Evolutionary conservation across 441 rosid species (phyloP).

Genomic region (Corymbia citriodora): DNA sequence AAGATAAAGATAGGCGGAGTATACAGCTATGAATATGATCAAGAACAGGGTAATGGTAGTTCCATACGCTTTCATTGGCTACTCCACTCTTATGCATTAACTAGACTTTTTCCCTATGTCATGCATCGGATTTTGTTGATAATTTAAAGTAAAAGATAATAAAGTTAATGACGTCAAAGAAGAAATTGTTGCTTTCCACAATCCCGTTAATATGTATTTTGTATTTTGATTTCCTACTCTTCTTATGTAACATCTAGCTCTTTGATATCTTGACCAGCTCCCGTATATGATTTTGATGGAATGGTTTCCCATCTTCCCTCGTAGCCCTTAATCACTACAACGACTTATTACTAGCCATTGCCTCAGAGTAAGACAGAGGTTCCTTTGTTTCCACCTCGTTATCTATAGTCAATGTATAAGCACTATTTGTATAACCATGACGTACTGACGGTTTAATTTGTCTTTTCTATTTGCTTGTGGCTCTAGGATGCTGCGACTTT

Average conservation of each 20-base stretch:
- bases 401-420: neutral
- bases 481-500: neutral
- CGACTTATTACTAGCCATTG: neutral
- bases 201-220: neutral
- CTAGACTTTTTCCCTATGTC: neutral
- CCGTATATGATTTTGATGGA: fast-evolving
- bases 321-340: neutral
- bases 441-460: neutral
- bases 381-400: neutral
- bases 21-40: neutral
- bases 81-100: neutral
- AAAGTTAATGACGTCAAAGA: neutral
- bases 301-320: neutral
- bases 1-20: neutral
- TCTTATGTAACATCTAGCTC: neutral
- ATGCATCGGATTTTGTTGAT: neutral
- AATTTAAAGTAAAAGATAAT: neutral
- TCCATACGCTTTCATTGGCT: neutral
- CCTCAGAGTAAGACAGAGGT: neutral
- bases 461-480: neutral
- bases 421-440: neutral
- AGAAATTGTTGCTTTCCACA: neutral
- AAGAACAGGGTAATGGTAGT: neutral
- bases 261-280: neutral
- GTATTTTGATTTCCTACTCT: neutral